phyloP scores from a whole-genome alignment of 345 rosid genomes.

The Eucalyptus regnans region DNA sequence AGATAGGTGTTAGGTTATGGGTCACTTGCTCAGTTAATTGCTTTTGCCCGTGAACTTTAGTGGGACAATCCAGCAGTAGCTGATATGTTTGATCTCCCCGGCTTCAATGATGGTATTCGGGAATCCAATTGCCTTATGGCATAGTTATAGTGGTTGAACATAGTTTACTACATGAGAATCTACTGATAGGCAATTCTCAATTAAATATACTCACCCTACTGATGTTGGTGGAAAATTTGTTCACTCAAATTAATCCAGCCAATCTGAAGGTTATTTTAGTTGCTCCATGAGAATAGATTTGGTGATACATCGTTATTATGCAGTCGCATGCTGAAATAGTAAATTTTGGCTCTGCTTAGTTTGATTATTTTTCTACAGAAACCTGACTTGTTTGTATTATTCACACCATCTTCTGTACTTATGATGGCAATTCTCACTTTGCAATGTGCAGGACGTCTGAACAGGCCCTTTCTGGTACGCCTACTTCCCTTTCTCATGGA shows the following conservation, averaged over 20 bases:
- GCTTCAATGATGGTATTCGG: background rate
- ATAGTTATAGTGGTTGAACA: background rate
- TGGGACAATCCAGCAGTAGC: background rate
- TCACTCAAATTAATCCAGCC: background rate
- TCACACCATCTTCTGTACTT: background rate
- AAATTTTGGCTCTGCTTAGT: background rate
- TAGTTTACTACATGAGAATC: background rate
- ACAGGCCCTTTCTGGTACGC: slow-evolving; percentile 41
- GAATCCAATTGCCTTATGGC: background rate
- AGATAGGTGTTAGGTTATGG: background rate
- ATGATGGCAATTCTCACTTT: background rate
- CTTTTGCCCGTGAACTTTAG: background rate
- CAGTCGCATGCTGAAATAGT: background rate
- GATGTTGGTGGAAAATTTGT: background rate
- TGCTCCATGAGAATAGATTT: background rate
- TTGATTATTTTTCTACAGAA: background rate
- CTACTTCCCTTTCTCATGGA: background rate
- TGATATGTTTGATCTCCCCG: background rate
- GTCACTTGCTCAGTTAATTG: background rate
- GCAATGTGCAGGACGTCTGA: slow-evolving; percentile 41
- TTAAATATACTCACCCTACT: background rate
- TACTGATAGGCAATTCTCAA: background rate
- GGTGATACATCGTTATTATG: background rate
- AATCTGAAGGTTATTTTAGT: background rate
- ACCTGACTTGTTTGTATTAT: background rate